Conservation (phyloP, 768 basidiomycete genomes). For the Naganishia vishniacii region DNA sequence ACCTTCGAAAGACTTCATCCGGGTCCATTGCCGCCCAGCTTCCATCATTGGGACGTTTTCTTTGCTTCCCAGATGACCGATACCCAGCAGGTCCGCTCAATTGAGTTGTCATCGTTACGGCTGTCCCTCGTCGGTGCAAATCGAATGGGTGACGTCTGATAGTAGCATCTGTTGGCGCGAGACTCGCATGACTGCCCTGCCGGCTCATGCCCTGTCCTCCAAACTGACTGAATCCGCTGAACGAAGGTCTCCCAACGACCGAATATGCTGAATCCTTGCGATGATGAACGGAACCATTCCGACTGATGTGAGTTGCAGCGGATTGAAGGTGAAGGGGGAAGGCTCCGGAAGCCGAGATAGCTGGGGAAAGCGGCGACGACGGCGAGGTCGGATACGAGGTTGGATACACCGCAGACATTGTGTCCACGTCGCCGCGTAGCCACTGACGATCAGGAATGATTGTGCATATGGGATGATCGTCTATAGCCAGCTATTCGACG, state of each 20-base stretch:
- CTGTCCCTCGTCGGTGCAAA: constrained; percentile 4
- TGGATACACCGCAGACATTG: constrained; percentile 8
- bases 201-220: constrained; percentile 14
- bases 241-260: neutral
- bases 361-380: constrained; percentile 4
- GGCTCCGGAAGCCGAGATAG: neutral
- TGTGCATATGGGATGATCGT: too few relatives aligned
- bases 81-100: neutral
- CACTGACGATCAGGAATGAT: too few relatives aligned
- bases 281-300: neutral
- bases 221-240: constrained; percentile 6
- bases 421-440: neutral
- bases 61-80: neutral
- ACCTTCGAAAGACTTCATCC: constrained; percentile 43
- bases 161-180: constrained; percentile 8
- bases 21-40: constrained; percentile 47
- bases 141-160: neutral
- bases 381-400: constrained; percentile 12
- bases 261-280: constrained; percentile 5
- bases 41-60: neutral
- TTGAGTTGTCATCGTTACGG: neutral
- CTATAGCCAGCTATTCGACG: neutral
- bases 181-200: constrained; percentile 7
- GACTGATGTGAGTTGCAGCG: neutral
- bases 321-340: neutral